phyloP scores from a whole-genome alignment of 768 basidiomycete genomes.

The Mycena capillaripes region DNA sequence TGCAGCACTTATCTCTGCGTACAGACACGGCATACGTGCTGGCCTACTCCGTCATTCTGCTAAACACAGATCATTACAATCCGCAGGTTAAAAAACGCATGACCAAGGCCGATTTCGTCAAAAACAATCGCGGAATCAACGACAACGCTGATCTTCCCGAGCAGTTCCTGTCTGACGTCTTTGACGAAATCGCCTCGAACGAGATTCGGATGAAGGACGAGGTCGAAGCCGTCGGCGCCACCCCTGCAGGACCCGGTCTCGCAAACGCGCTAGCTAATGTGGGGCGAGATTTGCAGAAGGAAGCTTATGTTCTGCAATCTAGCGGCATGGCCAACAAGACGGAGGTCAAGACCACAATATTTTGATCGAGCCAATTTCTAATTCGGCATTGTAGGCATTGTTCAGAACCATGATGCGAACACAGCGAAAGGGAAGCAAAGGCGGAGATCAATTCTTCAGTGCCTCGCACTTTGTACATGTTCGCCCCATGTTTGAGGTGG shows the following conservation, averaged over 20 bases:
- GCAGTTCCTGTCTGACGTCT: conserved; percentile 83
- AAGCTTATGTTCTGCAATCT: conserved; percentile 95
- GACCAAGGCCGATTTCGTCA: conserved; percentile 92
- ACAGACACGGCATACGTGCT: conserved; percentile 95
- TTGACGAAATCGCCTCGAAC: conserved; percentile 90
- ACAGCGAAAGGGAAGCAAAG: conserved; percentile 86
- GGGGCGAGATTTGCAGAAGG: conserved; percentile 94
- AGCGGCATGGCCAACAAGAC: conserved; percentile 98
- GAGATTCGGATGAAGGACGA: conserved; percentile 99
- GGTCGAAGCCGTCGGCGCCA: conserved; percentile 70
- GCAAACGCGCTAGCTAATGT: conserved; percentile 89
- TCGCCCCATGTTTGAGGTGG: conserved; percentile 98
- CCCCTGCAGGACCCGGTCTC: conserved; percentile 74
- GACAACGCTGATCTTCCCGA: conserved; percentile 91
- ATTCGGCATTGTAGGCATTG: conserved; percentile 69
- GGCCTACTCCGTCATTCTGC: conserved; percentile 94
- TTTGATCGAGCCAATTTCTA: conserved; percentile 29
- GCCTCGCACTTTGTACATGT: conserved; percentile 98
- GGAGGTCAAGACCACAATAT: conserved; percentile 67
- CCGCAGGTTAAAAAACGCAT: conserved; percentile 95
- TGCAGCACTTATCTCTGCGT: neutral
- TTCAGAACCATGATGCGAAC: conserved; percentile 94
- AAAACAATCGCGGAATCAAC: conserved; percentile 98
- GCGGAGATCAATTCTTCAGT: conserved; percentile 92
- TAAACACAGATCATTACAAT: conserved; percentile 98